Base-by-base conservation (phyloP, 2,329 filamentous ascomycete genomes). In the Fusarium pilosicola region DNA sequence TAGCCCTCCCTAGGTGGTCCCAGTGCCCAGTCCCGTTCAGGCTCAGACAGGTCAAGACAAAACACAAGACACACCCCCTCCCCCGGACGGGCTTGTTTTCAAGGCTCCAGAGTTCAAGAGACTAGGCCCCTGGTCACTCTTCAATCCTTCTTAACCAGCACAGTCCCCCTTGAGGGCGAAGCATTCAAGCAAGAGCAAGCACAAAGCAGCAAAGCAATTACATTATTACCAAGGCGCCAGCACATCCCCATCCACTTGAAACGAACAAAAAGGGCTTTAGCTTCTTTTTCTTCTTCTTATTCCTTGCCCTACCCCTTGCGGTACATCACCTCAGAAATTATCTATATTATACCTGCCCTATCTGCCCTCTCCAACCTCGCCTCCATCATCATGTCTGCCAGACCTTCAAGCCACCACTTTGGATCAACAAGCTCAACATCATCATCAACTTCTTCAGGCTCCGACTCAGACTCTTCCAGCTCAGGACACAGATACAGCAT, bases 401-500 rank as follows among this genome's bases (percentile, higher is more conserved):
- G 65, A 67, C 68, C 73, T 52, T 51, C 66, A 61, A 63, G 65
- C 49, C 69, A 77, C 58, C 76, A 70, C 59, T 77, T 76, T 68
- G 74, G 66, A 52, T 78, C 76, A 26, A 60, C 74, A 24, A 68
- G 74, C 61, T 75, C 74, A 74, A 54, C 70, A 46, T 76, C 75
- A 62, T 74, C 73, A 45, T 28, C 73, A 41, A 28, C 66, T 22
- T 74, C 70, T 41, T 74, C 74, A 61, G 62, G 63, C 49, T 76
- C 74, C 60, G 71, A 75, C 55, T 75, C 72, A 49, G 71, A 75
- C 52, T 67, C 72, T 51, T 77, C 78, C 24, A 76, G 78, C 52
- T 79, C 78, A 44, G 74, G 79, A 38, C 82, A 81, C 73, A 80
- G 84, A 73, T 78, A 81, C 81, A 86, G 84, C 80, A 88, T 89